Evolutionary conservation across 1,139 yeast species (phyloP).

Genomic region (Taphrina wiesneri): DNA sequence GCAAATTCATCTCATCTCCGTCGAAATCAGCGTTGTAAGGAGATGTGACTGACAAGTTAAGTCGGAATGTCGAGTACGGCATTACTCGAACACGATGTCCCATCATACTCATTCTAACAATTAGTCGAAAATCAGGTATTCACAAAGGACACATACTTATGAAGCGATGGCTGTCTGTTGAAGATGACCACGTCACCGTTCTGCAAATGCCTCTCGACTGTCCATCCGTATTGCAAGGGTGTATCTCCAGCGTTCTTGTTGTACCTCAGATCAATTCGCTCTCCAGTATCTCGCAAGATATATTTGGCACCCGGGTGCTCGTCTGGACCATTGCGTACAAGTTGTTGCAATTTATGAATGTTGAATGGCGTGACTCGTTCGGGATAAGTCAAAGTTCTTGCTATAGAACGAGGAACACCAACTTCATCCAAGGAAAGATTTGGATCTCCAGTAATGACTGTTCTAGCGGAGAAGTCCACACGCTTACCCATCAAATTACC

Average conservation of each 20-base stretch:
- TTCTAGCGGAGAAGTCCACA: slow-evolving; percentile 98
- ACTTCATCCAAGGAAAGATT: slow-evolving; percentile 96
- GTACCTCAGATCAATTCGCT: slow-evolving; percentile 93
- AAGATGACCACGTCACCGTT: slow-evolving; percentile 96
- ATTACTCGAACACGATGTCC: slow-evolving; percentile 98
- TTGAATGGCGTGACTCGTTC: slow-evolving; percentile 97
- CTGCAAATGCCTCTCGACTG: slow-evolving; percentile 96
- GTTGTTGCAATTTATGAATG: slow-evolving; percentile 86
- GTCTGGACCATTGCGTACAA: slow-evolving; percentile 95
- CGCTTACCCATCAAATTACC: slow-evolving; percentile 99
- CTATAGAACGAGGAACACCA: slow-evolving; percentile 96
- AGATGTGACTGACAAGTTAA: slow-evolving; percentile 93
- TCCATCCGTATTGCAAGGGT: slow-evolving; percentile 98
- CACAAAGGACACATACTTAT: slow-evolving; percentile 52
- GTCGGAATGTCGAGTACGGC: slow-evolving; percentile 97
- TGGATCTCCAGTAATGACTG: slow-evolving; percentile 99
- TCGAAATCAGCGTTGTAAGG: slow-evolving; percentile 99
- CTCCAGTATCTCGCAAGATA: slow-evolving; percentile 97
- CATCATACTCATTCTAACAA: slow-evolving; percentile 86
- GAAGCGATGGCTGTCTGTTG: slow-evolving; percentile 98
- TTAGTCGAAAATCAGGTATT: neutral
- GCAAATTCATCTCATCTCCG: slow-evolving; percentile 99
- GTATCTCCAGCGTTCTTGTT: slow-evolving; percentile 98
- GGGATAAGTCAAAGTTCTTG: slow-evolving; percentile 92
- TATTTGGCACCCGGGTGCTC: slow-evolving; percentile 99